Evolutionary conservation across 176 grass and related monocot species (phyloP).

Genomic region (Oryza glumipatula): DNA sequence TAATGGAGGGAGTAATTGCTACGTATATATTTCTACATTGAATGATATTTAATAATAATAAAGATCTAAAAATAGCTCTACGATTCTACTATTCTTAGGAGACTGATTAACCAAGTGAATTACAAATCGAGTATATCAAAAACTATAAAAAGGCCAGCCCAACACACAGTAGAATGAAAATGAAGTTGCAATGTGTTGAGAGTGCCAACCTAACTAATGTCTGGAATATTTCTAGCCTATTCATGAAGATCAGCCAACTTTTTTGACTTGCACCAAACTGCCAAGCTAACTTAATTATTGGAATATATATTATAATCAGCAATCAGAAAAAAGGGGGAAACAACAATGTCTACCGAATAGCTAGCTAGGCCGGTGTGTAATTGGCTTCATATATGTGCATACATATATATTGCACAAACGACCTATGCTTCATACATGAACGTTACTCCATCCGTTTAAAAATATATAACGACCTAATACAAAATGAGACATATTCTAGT

Average conservation of each 20-base stretch:
- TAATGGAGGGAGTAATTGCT: not conserved
- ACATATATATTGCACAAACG: not conserved
- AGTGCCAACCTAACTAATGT: conserved; percentile 21
- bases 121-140: not conserved
- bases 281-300: not conserved
- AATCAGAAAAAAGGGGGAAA: not conserved
- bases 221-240: not conserved
- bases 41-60: not conserved
- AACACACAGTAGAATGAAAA: not conserved
- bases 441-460: not conserved
- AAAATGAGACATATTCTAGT: too few relatives aligned
- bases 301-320: not conserved
- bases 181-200: conserved; percentile 23
- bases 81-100: not conserved
- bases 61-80: not conserved
- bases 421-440: not conserved
- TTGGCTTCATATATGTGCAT: not conserved
- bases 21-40: not conserved
- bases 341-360: not conserved
- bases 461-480: too few relatives aligned
- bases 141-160: not conserved
- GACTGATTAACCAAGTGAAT: not conserved
- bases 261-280: not conserved
- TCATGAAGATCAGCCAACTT: not conserved
- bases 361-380: not conserved